phyloP scores from a whole-genome alignment of 1,284 basidiomycete genomes.

The Ganoderma boninense region DNA sequence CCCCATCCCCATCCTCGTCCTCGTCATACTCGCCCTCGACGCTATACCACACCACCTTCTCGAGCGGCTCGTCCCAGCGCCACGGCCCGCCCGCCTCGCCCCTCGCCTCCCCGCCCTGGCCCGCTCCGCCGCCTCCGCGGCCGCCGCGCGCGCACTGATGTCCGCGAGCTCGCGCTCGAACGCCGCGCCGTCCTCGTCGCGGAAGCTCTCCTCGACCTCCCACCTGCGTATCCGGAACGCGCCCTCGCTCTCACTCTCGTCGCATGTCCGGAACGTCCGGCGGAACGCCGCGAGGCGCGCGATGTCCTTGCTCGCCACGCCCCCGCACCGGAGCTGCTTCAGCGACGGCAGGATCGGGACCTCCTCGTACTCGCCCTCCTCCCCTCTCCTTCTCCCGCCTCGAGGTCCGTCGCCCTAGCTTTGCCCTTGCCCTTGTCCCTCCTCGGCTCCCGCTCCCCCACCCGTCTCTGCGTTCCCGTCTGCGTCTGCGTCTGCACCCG shows the following conservation, averaged over 20 bases:
- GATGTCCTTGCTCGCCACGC: slow-evolving; percentile 32
- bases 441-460: slow-evolving; percentile 2
- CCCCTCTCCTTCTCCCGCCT: background rate
- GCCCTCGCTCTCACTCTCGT: background rate
- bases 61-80: slow-evolving; percentile 34
- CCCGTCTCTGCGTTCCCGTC: background rate
- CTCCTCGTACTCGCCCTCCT: background rate
- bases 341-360: slow-evolving; percentile 39
- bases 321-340: slow-evolving; percentile 34
- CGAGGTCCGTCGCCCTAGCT: background rate
- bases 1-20: slow-evolving; percentile 25
- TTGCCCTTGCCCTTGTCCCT: slow-evolving; percentile 20
- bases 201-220: slow-evolving; percentile 35
- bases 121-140: slow-evolving; percentile 8
- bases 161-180: slow-evolving; percentile 30
- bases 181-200: slow-evolving; percentile 34
- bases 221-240: slow-evolving; percentile 30
- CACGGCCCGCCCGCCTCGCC: slow-evolving; percentile 26
- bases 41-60: slow-evolving; percentile 34
- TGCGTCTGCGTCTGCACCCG: background rate
- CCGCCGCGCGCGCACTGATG: slow-evolving; percentile 16
- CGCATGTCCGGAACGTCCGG: slow-evolving; percentile 3
- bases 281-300: slow-evolving; percentile 33
- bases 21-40: slow-evolving; percentile 34
- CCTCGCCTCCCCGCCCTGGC: slow-evolving; percentile 16